Base-by-base conservation (phyloP, 164 flowering plant species). In the Annona squamosa region DNA sequence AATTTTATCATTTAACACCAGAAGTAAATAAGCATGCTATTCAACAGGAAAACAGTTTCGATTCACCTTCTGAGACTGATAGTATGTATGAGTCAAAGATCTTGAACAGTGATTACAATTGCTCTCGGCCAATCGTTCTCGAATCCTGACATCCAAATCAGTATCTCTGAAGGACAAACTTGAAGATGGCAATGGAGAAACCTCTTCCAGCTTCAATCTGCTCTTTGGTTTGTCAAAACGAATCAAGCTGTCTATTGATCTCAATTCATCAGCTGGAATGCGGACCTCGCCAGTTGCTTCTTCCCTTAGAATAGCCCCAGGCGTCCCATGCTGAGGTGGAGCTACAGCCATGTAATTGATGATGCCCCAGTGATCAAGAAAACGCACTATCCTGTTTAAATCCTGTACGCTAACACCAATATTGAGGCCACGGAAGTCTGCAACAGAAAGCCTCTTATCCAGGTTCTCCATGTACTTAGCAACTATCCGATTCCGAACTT, bases 331-430 rank as follows among this genome's bases (percentile, higher is more conserved):
- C 67, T 88, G 91, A 63, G 57, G 79, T 71, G 69, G 84, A 13
- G 80, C 62, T n/a, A 76, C 72, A 84, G 78, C 74, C 74, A 91
- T 92, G 76, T 93, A 93, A 77, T 96, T 96, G 48, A 96, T 89
- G 69, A 96, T 90, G 70, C 99, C 99, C 99, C 98, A 96, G 61
- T 93, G 87, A 73, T 96, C 93, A 72, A 96, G 91, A 78, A 96
- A 96, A 64, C 95, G 83, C 70, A 88, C 74, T 73, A 96, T 88
- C 66, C 97, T 85, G 74, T 78, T 84, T 66, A 92, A 71, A 76
- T 93, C 95, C 61, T 89, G 87, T n/a, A 66, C 41, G 37, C 79
- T 84, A 44, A 90, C 48, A 76, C 91, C 91, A 71, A 65, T 72
- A 10, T 81, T 78, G 63, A 88, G 72, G 1, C 84, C 87, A 63